Percentiles rank a stretch among this genome's conserved stretches.
phyloP scores from a whole-genome alignment of 2,329 filamentous ascomycete genomes.

The Fusarium sp. region DNA sequence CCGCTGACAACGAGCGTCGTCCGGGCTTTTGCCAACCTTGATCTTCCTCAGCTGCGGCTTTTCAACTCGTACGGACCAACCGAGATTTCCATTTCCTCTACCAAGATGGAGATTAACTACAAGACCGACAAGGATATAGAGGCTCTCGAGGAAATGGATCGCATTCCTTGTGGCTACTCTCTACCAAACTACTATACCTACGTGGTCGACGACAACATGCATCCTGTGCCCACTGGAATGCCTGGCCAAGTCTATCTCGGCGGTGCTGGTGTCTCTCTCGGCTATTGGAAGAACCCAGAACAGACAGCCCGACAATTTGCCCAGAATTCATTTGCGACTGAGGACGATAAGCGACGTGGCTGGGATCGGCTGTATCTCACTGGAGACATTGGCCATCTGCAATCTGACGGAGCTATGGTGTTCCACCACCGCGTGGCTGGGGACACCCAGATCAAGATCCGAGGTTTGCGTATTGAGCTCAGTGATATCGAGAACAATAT shows the following conservation, averaged over 20 bases:
- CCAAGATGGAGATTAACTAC: background rate
- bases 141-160: background rate
- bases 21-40: background rate
- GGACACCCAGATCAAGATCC: slow-evolving; percentile 62
- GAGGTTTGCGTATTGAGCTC: slow-evolving; percentile 62
- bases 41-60: background rate
- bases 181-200: background rate
- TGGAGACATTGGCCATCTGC: background rate
- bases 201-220: background rate
- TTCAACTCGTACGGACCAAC: slow-evolving; percentile 13
- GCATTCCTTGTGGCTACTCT: background rate
- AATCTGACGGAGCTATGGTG: slow-evolving; percentile 52
- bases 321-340: background rate
- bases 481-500: slow-evolving; percentile 54
- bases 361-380: background rate
- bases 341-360: background rate
- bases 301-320: background rate
- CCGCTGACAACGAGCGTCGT: background rate
- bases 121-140: background rate
- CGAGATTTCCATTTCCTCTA: slow-evolving; percentile 1
- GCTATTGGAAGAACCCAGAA: background rate
- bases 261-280: background rate
- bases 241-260: slow-evolving; percentile 5
- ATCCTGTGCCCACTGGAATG: background rate
- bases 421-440: slow-evolving; percentile 55